A percentile compares a stretch with the other conserved stretches of the same genome.
phyloP scores from a whole-genome alignment of 345 rosid genomes.

The Citrus sp. region DNA sequence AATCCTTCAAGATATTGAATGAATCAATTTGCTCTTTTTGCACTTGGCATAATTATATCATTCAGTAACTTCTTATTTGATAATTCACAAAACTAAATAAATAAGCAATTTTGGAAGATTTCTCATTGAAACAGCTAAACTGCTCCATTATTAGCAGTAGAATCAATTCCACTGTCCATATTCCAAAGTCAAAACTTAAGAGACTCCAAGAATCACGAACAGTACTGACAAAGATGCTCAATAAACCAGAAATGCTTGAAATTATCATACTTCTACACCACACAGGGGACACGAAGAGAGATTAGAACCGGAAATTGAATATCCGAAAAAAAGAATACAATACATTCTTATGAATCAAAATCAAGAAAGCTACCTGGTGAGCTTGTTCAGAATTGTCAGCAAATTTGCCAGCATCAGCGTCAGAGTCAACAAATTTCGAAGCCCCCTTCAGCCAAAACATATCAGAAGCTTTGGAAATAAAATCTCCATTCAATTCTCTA shows the following conservation, averaged over 20 bases:
- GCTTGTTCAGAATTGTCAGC: conserved; percentile 20
- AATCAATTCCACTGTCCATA: not conserved
- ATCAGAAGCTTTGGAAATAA: conserved; percentile 76
- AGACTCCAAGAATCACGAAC: not conserved
- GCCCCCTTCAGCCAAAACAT: conserved; percentile 54
- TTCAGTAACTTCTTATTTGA: not conserved
- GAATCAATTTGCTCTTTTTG: not conserved
- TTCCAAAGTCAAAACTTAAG: not conserved
- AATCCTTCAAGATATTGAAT: not conserved
- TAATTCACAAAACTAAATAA: not conserved
- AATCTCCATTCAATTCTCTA: conserved; percentile 75
- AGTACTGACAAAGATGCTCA: not conserved
- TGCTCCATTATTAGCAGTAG: not conserved
- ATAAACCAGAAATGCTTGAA: not conserved
- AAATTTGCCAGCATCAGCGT: conserved; percentile 22
- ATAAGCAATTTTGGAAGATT: not conserved
- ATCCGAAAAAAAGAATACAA: not conserved
- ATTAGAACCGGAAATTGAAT: too few relatives aligned
- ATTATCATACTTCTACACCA: not conserved
- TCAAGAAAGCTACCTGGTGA: conserved; percentile 29
- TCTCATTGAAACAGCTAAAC: not conserved
- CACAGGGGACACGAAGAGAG: too few relatives aligned
- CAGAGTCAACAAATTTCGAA: conserved; percentile 39
- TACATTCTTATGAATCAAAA: not conserved
- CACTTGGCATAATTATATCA: not conserved